Evolutionary conservation across 345 rosid genomes (phyloP), one percentile per base, ranked within the genome.

Genomic region (Gossypium arboreum): DNA sequence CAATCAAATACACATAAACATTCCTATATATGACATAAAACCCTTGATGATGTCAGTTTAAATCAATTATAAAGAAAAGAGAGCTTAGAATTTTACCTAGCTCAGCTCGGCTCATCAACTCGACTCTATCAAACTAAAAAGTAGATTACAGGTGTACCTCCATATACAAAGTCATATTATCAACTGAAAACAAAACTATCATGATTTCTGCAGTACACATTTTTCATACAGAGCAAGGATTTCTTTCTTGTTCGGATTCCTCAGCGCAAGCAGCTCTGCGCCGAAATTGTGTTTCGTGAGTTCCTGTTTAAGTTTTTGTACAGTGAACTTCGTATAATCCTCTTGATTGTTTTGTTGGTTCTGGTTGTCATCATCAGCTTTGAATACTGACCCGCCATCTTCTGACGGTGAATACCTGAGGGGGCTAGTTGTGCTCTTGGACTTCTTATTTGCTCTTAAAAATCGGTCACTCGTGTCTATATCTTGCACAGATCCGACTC

Each of bases 261-360:
- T 91, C 78, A 90, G 66, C 76, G 88, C 87, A 48, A 93, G 91
- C 63, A 96, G 81, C 86, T 91, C 91, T 4, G 87, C 97, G 12
- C 94, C 99, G 13, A 87, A 92, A 72, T 90, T 85, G 65, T 92
- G 90, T 82, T 86, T 96, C 0, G 94, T 93, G 58, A 96, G 90
- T 50, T 96, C 99, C 79, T 90, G 95, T 89, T 83, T 96, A 2
- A 96, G 95, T 76, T 81, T 89, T 83, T 83, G 94, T 50, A 92
- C 78, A 0, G 95, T 92, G 69, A 90, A 89, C 84, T 92, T 92
- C 4, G 83, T 86, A 81, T 92, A 90, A 76, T 96, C 97, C 62
- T 84, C 94, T 74, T 81, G 90, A 27, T 82, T 84, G 13, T 77
- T 78, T 67, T 85, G 95, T 68, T 86, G 86, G 77, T 90, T 88